Conservation (phyloP, 1,139 yeast genomes). For the Taphrina wiesneri region DNA sequence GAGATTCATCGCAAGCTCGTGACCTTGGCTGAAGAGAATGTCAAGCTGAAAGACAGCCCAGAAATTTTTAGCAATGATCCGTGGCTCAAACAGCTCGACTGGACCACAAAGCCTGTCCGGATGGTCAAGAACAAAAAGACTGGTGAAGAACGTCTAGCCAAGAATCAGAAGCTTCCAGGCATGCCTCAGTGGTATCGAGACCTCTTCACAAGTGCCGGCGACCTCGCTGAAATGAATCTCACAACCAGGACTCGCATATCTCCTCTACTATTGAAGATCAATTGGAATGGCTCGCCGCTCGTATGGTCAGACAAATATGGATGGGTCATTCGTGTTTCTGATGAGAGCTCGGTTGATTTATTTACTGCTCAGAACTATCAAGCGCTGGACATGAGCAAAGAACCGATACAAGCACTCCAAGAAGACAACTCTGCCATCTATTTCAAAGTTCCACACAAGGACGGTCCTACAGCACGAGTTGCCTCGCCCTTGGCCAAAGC, state of each 20-base stretch:
- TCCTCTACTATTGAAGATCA: slow-evolving; percentile 70
- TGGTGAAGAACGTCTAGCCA: slow-evolving; percentile 49
- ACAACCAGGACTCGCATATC: slow-evolving; percentile 74
- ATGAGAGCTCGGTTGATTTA: slow-evolving; percentile 46
- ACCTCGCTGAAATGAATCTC: slow-evolving; percentile 54
- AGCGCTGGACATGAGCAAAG: slow-evolving; percentile 48
- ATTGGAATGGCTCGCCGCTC: slow-evolving; percentile 84
- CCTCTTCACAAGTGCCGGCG: slow-evolving; percentile 53
- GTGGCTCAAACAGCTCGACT: slow-evolving; percentile 86
- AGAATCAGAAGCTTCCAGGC: slow-evolving; percentile 81
- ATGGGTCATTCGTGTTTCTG: slow-evolving; percentile 76
- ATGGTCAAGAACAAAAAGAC: slow-evolving; percentile 73
- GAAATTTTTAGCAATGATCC: slow-evolving; percentile 58
- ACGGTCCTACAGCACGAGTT: slow-evolving; percentile 74
- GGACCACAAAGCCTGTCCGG: slow-evolving; percentile 67
- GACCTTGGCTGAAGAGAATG: slow-evolving; percentile 62
- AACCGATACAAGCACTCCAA: slow-evolving; percentile 42
- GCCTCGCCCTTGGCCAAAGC: slow-evolving; percentile 78
- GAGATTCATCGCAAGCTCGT: slow-evolving; percentile 62
- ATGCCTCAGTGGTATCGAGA: slow-evolving; percentile 93
- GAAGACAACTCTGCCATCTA: slow-evolving; percentile 43
- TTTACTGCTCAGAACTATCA: slow-evolving; percentile 59
- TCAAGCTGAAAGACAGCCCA: slow-evolving; percentile 48
- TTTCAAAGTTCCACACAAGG: slow-evolving; percentile 87
- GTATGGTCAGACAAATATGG: slow-evolving; percentile 79